Conservation (phyloP, 495 filamentous ascomycete genomes). For the Immersiella caudata region DNA sequence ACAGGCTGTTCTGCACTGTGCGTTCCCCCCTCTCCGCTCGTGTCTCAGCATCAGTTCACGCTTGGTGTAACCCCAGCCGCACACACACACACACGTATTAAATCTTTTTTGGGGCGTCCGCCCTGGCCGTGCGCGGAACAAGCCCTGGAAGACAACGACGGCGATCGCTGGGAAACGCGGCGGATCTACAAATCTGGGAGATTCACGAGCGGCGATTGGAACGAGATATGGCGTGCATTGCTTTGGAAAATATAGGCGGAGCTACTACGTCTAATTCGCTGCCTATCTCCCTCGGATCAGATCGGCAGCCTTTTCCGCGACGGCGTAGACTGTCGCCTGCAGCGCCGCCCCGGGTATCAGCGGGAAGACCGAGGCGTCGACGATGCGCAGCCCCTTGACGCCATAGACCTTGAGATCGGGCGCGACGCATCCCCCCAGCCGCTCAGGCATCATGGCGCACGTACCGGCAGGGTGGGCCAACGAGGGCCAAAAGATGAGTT, state of each 20-base stretch:
- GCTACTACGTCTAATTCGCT: too few relatives aligned
- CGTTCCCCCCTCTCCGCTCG: neutral
- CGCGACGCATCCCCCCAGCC: conserved; percentile 53
- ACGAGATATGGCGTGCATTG: too few relatives aligned
- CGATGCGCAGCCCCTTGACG: conserved; percentile 50
- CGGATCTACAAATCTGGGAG: neutral
- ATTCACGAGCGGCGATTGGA: neutral
- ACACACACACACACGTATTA: too few relatives aligned
- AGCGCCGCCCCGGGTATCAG: conserved; percentile 38
- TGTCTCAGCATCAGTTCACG: neutral
- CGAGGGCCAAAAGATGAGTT: conserved; percentile 18
- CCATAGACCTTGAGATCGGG: conserved; percentile 57
- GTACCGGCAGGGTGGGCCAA: conserved; percentile 40
- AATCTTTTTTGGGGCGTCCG: neutral
- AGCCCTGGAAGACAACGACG: neutral
- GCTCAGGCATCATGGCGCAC: conserved; percentile 46
- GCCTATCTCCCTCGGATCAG: conserved; percentile 19
- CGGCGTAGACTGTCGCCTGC: conserved; percentile 43
- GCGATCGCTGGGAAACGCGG: neutral
- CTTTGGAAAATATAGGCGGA: too few relatives aligned
- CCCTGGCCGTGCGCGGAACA: neutral
- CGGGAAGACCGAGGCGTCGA: conserved; percentile 51
- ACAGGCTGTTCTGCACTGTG: neutral
- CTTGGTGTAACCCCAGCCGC: neutral
- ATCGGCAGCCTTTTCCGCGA: conserved; percentile 43